These are phyloP conservation scores for Rhodotorula glutinis DNA, from an alignment of 1,284 basidiomycete genomes.

Conservation along the genomic window DNA sequence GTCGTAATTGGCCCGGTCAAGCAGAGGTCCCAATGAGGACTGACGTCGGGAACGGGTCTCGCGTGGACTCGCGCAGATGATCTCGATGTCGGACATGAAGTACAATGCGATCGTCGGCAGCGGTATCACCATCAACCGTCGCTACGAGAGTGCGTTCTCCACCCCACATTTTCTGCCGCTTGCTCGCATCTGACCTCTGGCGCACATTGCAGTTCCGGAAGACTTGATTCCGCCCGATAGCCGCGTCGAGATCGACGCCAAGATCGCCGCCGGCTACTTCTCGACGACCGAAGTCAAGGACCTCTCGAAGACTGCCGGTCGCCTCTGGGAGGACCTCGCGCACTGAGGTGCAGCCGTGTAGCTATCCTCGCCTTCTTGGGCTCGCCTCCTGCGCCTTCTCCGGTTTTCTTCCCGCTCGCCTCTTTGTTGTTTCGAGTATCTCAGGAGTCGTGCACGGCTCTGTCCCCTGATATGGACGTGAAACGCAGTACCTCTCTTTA, in stretches of 20 bases:
- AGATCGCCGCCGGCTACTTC: slow-evolving; percentile 87
- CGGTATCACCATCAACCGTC: slow-evolving; percentile 75
- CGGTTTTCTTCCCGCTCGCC: background rate
- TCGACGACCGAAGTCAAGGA: slow-evolving; percentile 74
- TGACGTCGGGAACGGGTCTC: background rate
- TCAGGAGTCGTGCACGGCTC: background rate
- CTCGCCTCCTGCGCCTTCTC: no score
- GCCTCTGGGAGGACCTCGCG: slow-evolving; percentile 60
- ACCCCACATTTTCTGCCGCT: slow-evolving; percentile 31
- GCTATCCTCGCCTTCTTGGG: background rate
- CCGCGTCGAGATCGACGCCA: slow-evolving; percentile 90
- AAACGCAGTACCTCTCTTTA: no score
- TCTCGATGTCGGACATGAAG: slow-evolving; percentile 83
- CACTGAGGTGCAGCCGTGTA: slow-evolving; percentile 14
- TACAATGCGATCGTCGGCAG: slow-evolving; percentile 74
- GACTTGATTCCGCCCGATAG: slow-evolving; percentile 85
- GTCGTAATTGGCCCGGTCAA: background rate
- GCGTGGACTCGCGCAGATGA: slow-evolving; percentile 46
- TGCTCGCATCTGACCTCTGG: no score
- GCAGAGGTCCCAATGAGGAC: background rate
- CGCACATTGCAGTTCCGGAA: slow-evolving; percentile 52
- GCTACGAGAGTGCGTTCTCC: slow-evolving; percentile 63
- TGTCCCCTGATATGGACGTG: no score
- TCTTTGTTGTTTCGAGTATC: background rate
- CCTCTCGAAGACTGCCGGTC: slow-evolving; percentile 81